Evolutionary conservation across 176 grass and related monocot species (phyloP).

Genomic region (Aegilops longissima): DNA sequence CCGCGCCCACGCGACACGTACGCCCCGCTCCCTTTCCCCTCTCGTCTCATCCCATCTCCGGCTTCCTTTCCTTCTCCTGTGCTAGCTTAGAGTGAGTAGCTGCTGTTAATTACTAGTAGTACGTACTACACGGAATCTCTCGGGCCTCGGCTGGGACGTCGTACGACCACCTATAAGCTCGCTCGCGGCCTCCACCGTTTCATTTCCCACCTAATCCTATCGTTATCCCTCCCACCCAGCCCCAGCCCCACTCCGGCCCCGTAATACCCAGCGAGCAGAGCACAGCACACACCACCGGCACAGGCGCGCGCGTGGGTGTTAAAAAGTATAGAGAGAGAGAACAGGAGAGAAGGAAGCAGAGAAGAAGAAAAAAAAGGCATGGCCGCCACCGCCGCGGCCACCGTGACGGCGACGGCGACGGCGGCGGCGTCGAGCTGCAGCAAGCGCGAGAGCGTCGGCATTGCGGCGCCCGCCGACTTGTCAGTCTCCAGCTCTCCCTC

Average conservation of each 20-base stretch:
- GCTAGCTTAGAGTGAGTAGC: not conserved
- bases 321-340: not conserved
- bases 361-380: not conserved
- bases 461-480: not conserved
- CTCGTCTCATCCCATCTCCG: not conserved
- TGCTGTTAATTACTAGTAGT: not conserved
- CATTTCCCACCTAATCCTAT: slow-evolving; percentile 37
- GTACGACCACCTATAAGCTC: not conserved
- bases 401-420: slow-evolving; percentile 16
- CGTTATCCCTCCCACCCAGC: slow-evolving; percentile 24
- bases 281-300: not conserved
- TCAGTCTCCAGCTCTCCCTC: not conserved
- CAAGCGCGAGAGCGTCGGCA: slow-evolving; percentile 33
- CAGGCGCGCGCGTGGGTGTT: not conserved
- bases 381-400: slow-evolving; percentile 29
- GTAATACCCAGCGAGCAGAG: slow-evolving; percentile 27
- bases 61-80: not conserved
- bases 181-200: not conserved
- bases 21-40: not conserved
- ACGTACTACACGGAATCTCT: too few species aligned
- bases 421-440: slow-evolving; percentile 12
- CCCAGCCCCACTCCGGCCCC: slow-evolving; percentile 9
- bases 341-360: not conserved
- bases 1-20: not conserved
- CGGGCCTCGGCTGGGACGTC: not conserved